phyloP scores from a whole-genome alignment of 805 yeast species.

The Metschnikowia gelsemii region DNA sequence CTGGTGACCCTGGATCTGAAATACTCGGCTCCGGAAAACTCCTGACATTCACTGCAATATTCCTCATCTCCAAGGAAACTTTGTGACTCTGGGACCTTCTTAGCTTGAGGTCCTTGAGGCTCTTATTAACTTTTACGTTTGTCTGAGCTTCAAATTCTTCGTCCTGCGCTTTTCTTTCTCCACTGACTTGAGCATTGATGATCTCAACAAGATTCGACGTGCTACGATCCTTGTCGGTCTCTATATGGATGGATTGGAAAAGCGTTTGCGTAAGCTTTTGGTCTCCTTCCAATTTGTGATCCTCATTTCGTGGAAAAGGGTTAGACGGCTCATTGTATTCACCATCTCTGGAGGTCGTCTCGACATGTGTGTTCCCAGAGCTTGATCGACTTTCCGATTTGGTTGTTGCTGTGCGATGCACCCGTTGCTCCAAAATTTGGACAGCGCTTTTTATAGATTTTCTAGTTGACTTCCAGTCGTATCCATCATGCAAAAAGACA shows the following conservation, averaged over 20 bases:
- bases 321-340: background rate
- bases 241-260: slow-evolving; percentile 77
- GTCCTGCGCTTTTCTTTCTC: slow-evolving; percentile 13
- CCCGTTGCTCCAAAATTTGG: slow-evolving; percentile 1
- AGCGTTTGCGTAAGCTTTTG: slow-evolving; percentile 51
- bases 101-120: slow-evolving; percentile 50
- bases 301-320: too few relatives aligned
- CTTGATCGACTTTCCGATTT: background rate
- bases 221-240: slow-evolving; percentile 49
- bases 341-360: background rate
- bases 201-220: slow-evolving; percentile 47
- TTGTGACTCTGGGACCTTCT: slow-evolving; percentile 65
- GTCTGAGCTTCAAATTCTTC: slow-evolving; percentile 15
- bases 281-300: slow-evolving; percentile 12
- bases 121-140: slow-evolving; percentile 34
- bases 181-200: slow-evolving; percentile 48
- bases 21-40: slow-evolving; percentile 41
- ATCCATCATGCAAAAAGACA: slow-evolving; percentile 77
- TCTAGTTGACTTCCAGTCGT: slow-evolving; percentile 84
- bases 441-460: slow-evolving; percentile 43
- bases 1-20: slow-evolving; percentile 26
- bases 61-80: slow-evolving; percentile 52
- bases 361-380: slow-evolving; percentile 8
- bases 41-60: slow-evolving; percentile 48
- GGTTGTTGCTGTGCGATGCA: background rate